Percentiles rank a stretch among this genome's conserved stretches.
Conservation (phyloP, 228 moss, liverwort and hornwort species). For the Sphagnum magellanicum region DNA sequence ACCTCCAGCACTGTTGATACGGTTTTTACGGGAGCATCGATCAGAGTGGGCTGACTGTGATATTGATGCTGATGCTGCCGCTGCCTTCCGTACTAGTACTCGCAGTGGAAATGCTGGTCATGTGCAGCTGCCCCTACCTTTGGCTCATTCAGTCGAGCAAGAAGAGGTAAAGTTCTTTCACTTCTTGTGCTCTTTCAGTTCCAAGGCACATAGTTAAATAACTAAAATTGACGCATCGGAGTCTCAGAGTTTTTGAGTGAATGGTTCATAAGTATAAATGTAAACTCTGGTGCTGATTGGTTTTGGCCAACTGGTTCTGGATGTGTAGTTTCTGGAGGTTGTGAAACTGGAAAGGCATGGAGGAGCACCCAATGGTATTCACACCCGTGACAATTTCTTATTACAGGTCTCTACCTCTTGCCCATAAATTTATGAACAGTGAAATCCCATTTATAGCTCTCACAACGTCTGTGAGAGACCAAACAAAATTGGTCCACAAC, state of each 20-base stretch:
- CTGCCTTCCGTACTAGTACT: conserved; percentile 41
- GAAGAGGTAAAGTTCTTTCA: conserved; percentile 37
- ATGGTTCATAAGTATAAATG: too few species aligned
- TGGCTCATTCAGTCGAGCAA: conserved; percentile 62
- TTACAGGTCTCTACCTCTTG: conserved; percentile 32
- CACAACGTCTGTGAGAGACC: too few species aligned
- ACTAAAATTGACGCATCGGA: not conserved
- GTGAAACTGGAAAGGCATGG: conserved; percentile 67
- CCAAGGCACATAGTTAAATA: too few species aligned
- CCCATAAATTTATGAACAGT: too few species aligned
- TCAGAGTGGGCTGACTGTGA: conserved; percentile 77
- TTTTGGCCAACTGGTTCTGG: not conserved
- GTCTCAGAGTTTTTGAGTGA: not conserved
- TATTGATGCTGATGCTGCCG: conserved; percentile 68
- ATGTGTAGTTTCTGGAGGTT: conserved; percentile 60
- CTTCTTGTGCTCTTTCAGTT: too few species aligned
- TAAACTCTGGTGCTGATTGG: too few species aligned
- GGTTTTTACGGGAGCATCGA: conserved; percentile 65
- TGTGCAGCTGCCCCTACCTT: conserved; percentile 59
- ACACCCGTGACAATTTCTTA: conserved; percentile 51
- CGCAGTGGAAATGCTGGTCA: conserved; percentile 44
- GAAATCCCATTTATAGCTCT: too few species aligned
- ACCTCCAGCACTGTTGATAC: conserved; percentile 58
- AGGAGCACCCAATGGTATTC: conserved; percentile 30
- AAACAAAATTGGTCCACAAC: too few species aligned